These are phyloP conservation scores for Podaxis carcinomalis DNA, from an alignment of 768 basidiomycete genomes.

Conservation along the genomic window DNA sequence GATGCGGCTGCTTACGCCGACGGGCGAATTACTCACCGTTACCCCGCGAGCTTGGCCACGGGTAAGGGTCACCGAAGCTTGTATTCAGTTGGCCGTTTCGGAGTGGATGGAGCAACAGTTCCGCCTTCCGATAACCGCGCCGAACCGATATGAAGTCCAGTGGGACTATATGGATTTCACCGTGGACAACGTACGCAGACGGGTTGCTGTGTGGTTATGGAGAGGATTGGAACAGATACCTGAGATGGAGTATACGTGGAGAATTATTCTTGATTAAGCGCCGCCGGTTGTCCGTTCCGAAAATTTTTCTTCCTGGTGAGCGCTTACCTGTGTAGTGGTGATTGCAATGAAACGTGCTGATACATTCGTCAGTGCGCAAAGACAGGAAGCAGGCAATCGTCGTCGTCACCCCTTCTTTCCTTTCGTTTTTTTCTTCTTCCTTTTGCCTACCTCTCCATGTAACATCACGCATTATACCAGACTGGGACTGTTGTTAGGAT, in stretches of 20 bases:
- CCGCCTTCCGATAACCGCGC: neutral
- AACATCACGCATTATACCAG: neutral
- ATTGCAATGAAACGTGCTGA: too few species aligned
- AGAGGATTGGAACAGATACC: neutral
- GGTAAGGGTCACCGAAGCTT: neutral
- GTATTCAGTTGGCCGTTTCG: neutral
- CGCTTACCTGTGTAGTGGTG: too few species aligned
- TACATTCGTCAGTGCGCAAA: too few species aligned
- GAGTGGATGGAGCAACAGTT: conserved; percentile 6
- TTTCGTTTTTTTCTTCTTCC: neutral
- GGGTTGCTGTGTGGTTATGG: conserved; percentile 5
- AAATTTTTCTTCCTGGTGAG: neutral
- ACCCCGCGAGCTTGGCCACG: neutral
- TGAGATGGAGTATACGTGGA: neutral
- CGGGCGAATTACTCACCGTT: neutral
- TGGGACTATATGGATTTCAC: neutral
- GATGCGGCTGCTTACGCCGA: neutral
- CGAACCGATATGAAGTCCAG: neutral
- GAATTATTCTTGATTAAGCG: neutral
- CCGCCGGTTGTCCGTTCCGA: neutral
- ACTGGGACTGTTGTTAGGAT: neutral
- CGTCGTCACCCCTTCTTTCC: neutral
- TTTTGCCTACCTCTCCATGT: neutral
- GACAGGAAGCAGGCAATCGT: neutral
- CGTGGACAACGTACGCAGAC: neutral